A percentile compares a stretch with the other conserved stretches of the same genome.
phyloP scores from a whole-genome alignment of 2,329 filamentous ascomycete species.

The Elsinoe arachidis region DNA sequence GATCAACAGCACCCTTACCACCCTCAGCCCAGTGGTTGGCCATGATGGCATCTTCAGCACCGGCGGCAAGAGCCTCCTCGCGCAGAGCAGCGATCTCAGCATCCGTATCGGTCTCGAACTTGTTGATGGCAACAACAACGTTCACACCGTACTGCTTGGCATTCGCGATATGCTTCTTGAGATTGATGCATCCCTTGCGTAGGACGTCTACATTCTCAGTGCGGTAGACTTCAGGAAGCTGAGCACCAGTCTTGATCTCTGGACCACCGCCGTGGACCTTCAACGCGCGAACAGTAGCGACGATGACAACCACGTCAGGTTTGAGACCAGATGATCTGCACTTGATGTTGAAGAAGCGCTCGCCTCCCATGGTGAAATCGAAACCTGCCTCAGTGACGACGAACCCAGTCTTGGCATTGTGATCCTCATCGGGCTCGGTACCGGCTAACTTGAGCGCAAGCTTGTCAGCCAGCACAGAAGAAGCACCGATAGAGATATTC shows the following conservation, averaged over 20 bases:
- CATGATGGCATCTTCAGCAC: conserved; percentile 85
- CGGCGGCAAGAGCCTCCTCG: conserved; percentile 83
- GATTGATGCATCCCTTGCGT: conserved; percentile 81
- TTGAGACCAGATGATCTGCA: conserved; percentile 88
- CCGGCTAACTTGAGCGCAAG: conserved; percentile 92
- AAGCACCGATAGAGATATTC: conserved; percentile 96
- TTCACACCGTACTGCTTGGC: conserved; percentile 83
- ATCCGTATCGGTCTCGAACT: conserved; percentile 86
- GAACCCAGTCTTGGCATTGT: conserved; percentile 74
- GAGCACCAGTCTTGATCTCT: conserved; percentile 78
- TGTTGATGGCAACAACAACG: conserved; percentile 95
- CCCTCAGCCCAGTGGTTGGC: conserved; percentile 97
- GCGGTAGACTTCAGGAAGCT: conserved; percentile 80
- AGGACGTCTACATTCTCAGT: conserved; percentile 91
- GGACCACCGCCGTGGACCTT: conserved; percentile 97
- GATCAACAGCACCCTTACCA: conserved; percentile 77
- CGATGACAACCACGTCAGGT: conserved; percentile 88
- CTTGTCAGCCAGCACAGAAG: conserved; percentile 89
- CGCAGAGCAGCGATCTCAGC: conserved; percentile 83
- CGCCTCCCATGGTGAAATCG: conserved; percentile 98
- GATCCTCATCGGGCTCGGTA: conserved; percentile 83
- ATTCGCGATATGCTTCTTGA: conserved; percentile 91
- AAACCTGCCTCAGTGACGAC: conserved; percentile 96
- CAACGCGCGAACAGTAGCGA: conserved; percentile 87
- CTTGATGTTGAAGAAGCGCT: conserved; percentile 99